Evolutionary conservation across 2,329 filamentous ascomycete species (phyloP).

Genomic region (Diaporthe destruens): DNA sequence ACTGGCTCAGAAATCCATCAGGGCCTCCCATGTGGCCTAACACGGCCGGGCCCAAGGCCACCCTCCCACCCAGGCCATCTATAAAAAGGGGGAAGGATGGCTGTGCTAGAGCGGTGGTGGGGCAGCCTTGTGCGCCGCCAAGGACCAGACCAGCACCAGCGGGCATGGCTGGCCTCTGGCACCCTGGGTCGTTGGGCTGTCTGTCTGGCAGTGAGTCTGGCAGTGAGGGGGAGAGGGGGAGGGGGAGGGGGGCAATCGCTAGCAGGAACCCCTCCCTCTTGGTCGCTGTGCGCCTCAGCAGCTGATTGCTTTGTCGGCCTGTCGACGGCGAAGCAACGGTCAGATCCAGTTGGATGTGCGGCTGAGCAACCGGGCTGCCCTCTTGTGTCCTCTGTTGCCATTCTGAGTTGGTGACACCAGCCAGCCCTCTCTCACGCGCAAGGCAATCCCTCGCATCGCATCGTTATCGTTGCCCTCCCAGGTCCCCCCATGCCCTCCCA

Average conservation of each 20-base stretch:
- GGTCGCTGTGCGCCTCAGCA: background rate
- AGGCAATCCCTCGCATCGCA: constrained; percentile 17
- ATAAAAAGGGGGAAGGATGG: constrained; percentile 31
- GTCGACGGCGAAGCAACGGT: constrained; percentile 20
- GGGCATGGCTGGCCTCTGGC: constrained; percentile 6
- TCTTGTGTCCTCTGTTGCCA: constrained; percentile 20
- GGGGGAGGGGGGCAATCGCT: background rate
- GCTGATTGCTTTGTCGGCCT: constrained; percentile 17
- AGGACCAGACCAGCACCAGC: constrained; percentile 24
- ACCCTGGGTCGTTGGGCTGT: background rate
- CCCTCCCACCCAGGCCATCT: background rate
- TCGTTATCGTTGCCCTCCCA: constrained; percentile 10
- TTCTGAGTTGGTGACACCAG: constrained; percentile 22
- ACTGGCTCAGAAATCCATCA: constrained; percentile 1
- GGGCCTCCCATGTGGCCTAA: constrained; percentile 19
- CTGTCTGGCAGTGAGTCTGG: background rate
- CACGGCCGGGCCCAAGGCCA: constrained; percentile 17
- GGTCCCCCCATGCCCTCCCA: background rate
- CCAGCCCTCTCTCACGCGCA: constrained; percentile 20
- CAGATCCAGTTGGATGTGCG: constrained; percentile 9
- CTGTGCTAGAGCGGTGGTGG: constrained; percentile 28
- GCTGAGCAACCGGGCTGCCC: constrained; percentile 21
- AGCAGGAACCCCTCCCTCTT: constrained; percentile 18
- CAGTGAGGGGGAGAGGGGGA: background rate
- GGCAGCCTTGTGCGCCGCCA: constrained; percentile 22